Conservation (phyloP, 2,329 filamentous ascomycete species). For the Neonectria faginata region DNA sequence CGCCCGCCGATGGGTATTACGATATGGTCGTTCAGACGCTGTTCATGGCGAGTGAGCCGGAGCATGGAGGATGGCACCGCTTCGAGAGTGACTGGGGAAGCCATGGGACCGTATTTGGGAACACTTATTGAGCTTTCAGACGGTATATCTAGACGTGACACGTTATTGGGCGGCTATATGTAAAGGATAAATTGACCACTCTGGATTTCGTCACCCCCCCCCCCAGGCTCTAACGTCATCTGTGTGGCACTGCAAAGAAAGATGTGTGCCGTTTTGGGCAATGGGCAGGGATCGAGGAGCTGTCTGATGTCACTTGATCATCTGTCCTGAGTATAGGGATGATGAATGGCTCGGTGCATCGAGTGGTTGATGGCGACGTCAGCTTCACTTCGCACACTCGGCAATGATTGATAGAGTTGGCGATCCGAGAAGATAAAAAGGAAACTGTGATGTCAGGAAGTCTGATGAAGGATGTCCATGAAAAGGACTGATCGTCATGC, state of each 20-base stretch:
- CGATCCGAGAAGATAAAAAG: background rate
- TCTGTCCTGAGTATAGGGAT: background rate
- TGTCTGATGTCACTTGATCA: background rate
- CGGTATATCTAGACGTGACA: background rate
- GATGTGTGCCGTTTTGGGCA: background rate
- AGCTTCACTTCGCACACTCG: background rate
- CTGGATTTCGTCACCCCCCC: background rate
- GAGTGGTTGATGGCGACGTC: background rate
- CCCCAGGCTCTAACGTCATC: slow-evolving; percentile 2
- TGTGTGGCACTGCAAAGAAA: background rate
- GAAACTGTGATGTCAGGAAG: background rate
- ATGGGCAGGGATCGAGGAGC: background rate
- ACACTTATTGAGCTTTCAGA: slow-evolving; percentile 47
- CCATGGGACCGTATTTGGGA: slow-evolving; percentile 41
- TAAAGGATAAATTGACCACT: background rate
- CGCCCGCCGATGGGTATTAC: slow-evolving; percentile 65
- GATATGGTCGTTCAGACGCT: slow-evolving; percentile 67
- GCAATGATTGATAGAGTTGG: background rate
- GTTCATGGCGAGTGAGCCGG: slow-evolving; percentile 63
- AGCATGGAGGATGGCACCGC: slow-evolving; percentile 63
- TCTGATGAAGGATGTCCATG: background rate
- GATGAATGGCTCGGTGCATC: background rate
- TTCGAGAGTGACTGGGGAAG: slow-evolving; percentile 65
- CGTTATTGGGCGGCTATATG: slow-evolving; percentile 5
- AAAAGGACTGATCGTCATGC: background rate